Base-by-base conservation (phyloP, 108 stramenopile genomes). In the Cyclotella kingstonii region DNA sequence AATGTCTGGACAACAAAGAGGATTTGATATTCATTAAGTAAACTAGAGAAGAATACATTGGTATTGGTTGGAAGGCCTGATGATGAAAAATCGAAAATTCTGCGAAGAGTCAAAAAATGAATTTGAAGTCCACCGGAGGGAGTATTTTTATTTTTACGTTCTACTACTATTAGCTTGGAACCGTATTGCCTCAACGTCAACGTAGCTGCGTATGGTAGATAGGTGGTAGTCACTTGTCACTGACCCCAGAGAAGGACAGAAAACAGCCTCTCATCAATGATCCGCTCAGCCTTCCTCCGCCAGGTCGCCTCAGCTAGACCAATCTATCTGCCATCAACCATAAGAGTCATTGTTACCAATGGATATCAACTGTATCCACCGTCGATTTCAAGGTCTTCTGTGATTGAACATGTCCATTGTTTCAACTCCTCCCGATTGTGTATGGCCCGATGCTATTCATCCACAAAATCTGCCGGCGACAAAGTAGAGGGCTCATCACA, bases 221-320 rank as follows among this genome's bases (percentile, higher is more conserved):
- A n/a, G n/a, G n/a, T n/a, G n/a, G n/a, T n/a, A n/a, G n/a, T 44
- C n/a, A 44, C 5, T n/a, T n/a, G 43, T 18, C 43, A 15, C 19
- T 44, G 43, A 44, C n/a, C 5, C 11, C 43, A 9, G 5, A 44
- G 7, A 5, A 18, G 5, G 11, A 4, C 43, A 44, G 19, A 44
- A 4, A n/a, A 8, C 17, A 15, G 11, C 43, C n/a, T n/a, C n/a
- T n/a, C n/a, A n/a, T n/a, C n/a, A n/a, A 56, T 56, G 55, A 56
- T 56, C 40, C 55, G 55, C 15, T 41, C 55, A 41, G 39, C 55
- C 2, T 56, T 56, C 55, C 40, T 56, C 40, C 55, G 55, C 35
- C 39, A 38, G 0, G 55, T 15, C 22, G 22, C 28, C 55, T 19
- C 19, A 4, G 17, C 33, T 29, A 11, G 36, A 36, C 11, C 36